Base-by-base conservation (phyloP, 2,329 filamentous ascomycete genomes). In the Phyllosticta ampelicida region DNA sequence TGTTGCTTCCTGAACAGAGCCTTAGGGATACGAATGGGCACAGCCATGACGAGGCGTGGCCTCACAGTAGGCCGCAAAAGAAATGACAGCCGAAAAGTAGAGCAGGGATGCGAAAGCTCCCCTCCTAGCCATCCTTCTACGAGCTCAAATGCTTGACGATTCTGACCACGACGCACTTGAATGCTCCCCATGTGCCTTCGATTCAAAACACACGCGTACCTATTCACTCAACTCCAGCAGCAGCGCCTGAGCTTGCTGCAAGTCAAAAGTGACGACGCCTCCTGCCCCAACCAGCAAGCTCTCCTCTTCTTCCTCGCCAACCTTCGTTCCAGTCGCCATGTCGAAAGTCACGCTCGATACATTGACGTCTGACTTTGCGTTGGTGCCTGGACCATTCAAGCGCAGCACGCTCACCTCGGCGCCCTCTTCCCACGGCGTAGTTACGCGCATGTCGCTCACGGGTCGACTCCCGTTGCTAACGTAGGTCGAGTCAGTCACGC, bases 221-320 rank as follows among this genome's bases (percentile, higher is more conserved):
- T 50, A 13, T 21, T 11, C 1, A 29, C 51, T 26, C 51, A 58
- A 9, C 48, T 58, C 51, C 26, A 58, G 9, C 56, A 58, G 51
- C 52, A 58, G 51, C 11, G 56, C 56, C 44, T 58, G 51, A 44
- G 56, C 56, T 36, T 28, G 51, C 5, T 50, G 51, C 56, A 58
- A n/a, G 18, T 58, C 51, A 23, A 58, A 20, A 1, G 51, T 28
- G 13, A 58, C 51, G 10, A 58, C 48, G 26, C 56, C 56, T n/a
- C 29, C 23, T n/a, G 13, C 44, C 1, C 51, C 56, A 8, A 58
- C 56, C n/a, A 9, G n/a, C 3, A 58, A 9, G 5, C 23, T 50
- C 26, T 58, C 51, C 9, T 16, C 56, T 4, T n/a, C 19, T 36
- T 10, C 20, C 9, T 51, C 56, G 3, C 56, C 56, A 8, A 54